These are phyloP conservation scores for Pseudogymnoascus sp. DNA, from an alignment of 2,329 filamentous ascomycete genomes.

Conservation along the genomic window DNA sequence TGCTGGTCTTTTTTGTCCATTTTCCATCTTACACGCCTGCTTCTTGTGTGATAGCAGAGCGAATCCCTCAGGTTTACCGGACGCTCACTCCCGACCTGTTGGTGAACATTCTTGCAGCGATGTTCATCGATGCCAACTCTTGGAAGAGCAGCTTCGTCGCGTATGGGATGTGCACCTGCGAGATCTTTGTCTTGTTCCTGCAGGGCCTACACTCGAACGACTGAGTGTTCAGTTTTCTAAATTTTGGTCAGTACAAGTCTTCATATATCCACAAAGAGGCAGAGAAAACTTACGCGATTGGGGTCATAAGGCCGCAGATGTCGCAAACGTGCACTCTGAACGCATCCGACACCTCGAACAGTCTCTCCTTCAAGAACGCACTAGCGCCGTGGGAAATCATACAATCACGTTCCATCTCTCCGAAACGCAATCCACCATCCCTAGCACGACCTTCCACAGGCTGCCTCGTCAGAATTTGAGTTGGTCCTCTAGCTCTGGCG, in stretches of 20 bases:
- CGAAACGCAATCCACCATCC: conserved; percentile 96
- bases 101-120: conserved; percentile 95
- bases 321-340: conserved; percentile 98
- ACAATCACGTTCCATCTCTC: conserved; percentile 99
- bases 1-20: background rate
- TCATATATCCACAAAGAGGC: conserved; percentile 9
- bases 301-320: conserved; percentile 97
- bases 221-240: conserved; percentile 84
- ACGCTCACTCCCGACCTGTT: conserved; percentile 69
- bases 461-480: conserved; percentile 94
- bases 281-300: conserved; percentile 74
- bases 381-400: conserved; percentile 99
- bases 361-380: conserved; percentile 90
- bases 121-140: conserved; percentile 96
- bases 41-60: background rate
- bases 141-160: conserved; percentile 98
- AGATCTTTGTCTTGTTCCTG: conserved; percentile 98
- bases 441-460: conserved; percentile 96
- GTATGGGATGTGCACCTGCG: conserved; percentile 95
- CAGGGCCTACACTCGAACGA: conserved; percentile 95
- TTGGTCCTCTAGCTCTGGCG: conserved; percentile 90
- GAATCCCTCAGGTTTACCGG: conserved; percentile 38
- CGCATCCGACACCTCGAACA: conserved; percentile 96
- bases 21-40: background rate
- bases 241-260: conserved; percentile 29